Conservation (phyloP, 805 yeast genomes). For the Ogataea polymorpha region DNA sequence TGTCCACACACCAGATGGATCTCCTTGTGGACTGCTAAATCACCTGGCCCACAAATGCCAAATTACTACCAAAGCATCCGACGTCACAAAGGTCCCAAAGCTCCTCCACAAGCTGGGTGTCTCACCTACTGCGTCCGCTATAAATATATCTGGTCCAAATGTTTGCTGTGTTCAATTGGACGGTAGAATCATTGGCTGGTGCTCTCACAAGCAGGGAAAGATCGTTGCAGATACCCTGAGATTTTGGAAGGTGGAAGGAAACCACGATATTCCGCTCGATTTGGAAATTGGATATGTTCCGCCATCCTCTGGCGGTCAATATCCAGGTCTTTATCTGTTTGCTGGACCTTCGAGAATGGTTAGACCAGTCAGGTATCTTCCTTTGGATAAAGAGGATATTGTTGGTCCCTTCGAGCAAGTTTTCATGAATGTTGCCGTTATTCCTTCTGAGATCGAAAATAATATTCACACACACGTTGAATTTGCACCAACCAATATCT, state of each 20-base stretch:
- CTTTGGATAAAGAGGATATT: constrained; percentile 76
- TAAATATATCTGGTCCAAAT: constrained; percentile 73
- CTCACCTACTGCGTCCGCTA: constrained; percentile 70
- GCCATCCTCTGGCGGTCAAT: constrained; percentile 93
- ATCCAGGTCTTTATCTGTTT: constrained; percentile 90
- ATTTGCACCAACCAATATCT: constrained; percentile 88
- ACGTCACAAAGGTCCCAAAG: constrained; percentile 67
- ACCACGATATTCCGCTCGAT: constrained; percentile 74
- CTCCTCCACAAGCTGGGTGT: constrained; percentile 74
- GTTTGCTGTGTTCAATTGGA: constrained; percentile 90
- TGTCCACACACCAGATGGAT: constrained; percentile 99
- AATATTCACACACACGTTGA: constrained; percentile 90
- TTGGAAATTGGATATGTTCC: constrained; percentile 96
- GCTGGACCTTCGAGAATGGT: constrained; percentile 94
- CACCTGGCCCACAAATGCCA: constrained; percentile 95
- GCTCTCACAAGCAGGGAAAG: constrained; percentile 83
- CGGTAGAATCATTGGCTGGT: constrained; percentile 92
- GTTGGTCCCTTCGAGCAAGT: constrained; percentile 98
- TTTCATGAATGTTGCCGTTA: constrained; percentile 92
- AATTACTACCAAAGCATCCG: constrained; percentile 73
- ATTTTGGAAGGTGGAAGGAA: constrained; percentile 86
- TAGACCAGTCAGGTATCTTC: constrained; percentile 91
- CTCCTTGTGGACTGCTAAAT: constrained; percentile 97
- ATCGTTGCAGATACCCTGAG: constrained; percentile 86
- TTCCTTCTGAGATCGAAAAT: constrained; percentile 83